A percentile compares a stretch with the other conserved stretches of the same genome.
Conservation (phyloP, 306 rosid genomes). For the Begonia peltatifolia region DNA sequence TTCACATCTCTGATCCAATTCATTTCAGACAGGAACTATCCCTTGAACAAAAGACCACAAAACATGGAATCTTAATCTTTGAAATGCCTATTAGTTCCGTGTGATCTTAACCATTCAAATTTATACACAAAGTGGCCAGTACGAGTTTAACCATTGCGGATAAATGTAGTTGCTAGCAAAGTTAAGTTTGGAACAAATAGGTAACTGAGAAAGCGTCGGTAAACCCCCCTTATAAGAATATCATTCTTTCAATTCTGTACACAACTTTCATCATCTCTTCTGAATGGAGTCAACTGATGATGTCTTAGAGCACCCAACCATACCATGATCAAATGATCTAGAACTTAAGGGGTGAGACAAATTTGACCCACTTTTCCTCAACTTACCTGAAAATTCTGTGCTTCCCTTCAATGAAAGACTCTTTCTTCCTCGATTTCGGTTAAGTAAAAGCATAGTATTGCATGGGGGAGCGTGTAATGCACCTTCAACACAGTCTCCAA, state of each 20-base stretch:
- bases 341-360: constrained; percentile 28
- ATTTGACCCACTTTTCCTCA: constrained; percentile 29
- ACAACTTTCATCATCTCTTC: constrained; percentile 23
- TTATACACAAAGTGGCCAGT: too few species aligned
- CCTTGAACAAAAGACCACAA: too few species aligned
- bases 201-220: not conserved
- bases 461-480: constrained; percentile 51
- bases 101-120: too few species aligned
- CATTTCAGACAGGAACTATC: too few species aligned
- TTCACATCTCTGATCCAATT: too few species aligned
- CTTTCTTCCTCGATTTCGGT: constrained; percentile 50
- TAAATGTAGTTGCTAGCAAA: too few species aligned
- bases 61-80: too few species aligned
- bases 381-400: constrained; percentile 60
- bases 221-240: not conserved
- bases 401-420: constrained; percentile 49
- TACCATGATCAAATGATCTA: constrained; percentile 36
- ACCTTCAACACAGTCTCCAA: constrained; percentile 63
- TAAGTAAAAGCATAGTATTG: constrained; percentile 44
- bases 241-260: constrained; percentile 9
- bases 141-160: too few species aligned
- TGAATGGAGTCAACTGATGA: constrained; percentile 22
- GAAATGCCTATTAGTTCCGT: too few species aligned
- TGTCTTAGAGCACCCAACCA: constrained; percentile 43
- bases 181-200: constrained; percentile 12